Conservation (phyloP, 2,329 filamentous ascomycete species). For the Aureobasidium sp. region DNA sequence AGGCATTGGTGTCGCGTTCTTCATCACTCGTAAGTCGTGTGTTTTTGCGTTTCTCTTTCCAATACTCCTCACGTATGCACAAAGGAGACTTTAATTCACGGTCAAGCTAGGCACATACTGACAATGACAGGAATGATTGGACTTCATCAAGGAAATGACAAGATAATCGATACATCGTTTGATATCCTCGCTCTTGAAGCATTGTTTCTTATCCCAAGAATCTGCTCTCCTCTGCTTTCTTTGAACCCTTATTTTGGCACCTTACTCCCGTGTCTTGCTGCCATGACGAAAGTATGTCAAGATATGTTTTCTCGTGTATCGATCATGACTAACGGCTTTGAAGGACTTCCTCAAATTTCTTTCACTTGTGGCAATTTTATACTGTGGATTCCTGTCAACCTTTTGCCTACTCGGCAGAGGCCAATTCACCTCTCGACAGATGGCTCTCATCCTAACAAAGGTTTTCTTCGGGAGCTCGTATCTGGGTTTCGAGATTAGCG, state of each 20-base stretch:
- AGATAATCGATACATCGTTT: constrained; percentile 70
- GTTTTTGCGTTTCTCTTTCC: background rate
- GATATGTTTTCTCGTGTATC: background rate
- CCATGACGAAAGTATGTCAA: constrained; percentile 48
- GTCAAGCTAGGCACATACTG: background rate
- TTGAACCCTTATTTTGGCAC: constrained; percentile 87
- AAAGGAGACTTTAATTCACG: background rate
- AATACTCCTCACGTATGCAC: background rate
- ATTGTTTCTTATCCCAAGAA: constrained; percentile 78
- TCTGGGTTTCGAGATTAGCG: constrained; percentile 55
- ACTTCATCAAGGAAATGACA: constrained; percentile 48
- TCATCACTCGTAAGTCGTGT: constrained; percentile 54
- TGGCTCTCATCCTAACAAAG: constrained; percentile 69
- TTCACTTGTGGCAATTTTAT: constrained; percentile 70
- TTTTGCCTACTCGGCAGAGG: constrained; percentile 71
- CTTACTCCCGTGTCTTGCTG: constrained; percentile 79
- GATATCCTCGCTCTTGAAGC: constrained; percentile 85
- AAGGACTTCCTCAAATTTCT: constrained; percentile 83
- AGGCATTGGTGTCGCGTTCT: constrained; percentile 45
- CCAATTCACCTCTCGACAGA: constrained; percentile 52
- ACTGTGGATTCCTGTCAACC: constrained; percentile 79
- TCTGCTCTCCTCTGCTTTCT: constrained; percentile 71
- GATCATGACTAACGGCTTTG: constrained; percentile 29
- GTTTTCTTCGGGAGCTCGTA: constrained; percentile 65
- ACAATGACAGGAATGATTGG: constrained; percentile 39